phyloP scores from a whole-genome alignment of 768 basidiomycete species.

The Naganishia antarctica region DNA sequence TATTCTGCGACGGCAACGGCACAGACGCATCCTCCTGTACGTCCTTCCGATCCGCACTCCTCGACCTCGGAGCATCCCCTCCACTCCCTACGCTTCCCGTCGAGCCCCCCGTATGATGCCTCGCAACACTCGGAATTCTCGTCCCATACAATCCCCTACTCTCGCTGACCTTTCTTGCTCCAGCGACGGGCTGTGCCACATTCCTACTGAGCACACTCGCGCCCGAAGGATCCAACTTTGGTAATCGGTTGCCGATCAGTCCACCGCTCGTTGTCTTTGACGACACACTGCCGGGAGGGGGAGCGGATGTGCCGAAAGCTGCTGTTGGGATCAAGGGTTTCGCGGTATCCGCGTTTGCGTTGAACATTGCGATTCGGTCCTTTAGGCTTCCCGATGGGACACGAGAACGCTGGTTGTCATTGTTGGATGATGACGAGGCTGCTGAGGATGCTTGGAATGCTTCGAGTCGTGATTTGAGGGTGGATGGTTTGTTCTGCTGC shows the following conservation, averaged over 20 bases:
- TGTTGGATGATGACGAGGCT: neutral
- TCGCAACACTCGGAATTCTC: conserved; percentile 10
- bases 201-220: neutral
- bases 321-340: conserved; percentile 17
- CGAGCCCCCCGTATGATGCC: conserved; percentile 14
- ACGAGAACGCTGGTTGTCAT: neutral
- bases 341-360: conserved; percentile 9
- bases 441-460: neutral
- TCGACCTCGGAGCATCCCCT: neutral
- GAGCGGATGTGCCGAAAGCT: conserved; percentile 8
- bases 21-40: neutral
- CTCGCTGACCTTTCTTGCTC: neutral
- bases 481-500: neutral
- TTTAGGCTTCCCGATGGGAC: conserved; percentile 20
- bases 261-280: conserved; percentile 9
- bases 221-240: neutral
- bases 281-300: neutral
- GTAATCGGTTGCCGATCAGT: conserved; percentile 18
- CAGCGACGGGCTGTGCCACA: neutral
- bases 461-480: conserved; percentile 19
- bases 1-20: neutral
- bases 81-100: neutral
- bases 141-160: conserved; percentile 20
- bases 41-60: neutral
- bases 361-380: conserved; percentile 27